Conservation (phyloP, 2,329 filamentous ascomycete species). For the Aureobasidium sp. region DNA sequence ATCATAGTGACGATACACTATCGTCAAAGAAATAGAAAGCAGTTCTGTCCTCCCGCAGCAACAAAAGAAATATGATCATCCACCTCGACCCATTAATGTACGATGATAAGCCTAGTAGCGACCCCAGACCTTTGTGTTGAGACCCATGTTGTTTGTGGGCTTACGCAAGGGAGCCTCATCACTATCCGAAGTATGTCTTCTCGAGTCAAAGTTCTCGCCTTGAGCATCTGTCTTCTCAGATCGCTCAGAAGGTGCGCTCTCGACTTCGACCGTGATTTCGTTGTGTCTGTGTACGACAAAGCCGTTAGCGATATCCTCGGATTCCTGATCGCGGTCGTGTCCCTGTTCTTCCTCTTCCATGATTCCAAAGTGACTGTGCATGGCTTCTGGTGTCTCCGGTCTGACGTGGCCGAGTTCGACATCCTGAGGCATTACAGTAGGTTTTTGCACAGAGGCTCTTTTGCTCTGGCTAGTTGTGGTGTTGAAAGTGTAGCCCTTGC, state of each 20-base stretch:
- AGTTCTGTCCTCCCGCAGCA: neutral
- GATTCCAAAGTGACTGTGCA: neutral
- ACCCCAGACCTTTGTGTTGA: conserved; percentile 9
- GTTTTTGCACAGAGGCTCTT: neutral
- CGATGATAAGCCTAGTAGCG: neutral
- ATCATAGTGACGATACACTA: neutral
- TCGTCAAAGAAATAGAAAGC: neutral
- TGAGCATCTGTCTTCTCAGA: neutral
- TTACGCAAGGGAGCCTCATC: neutral
- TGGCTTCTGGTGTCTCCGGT: neutral
- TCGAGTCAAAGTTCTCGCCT: neutral
- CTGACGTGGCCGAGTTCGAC: conserved; percentile 4
- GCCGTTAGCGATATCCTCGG: neutral
- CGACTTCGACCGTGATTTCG: conserved; percentile 1
- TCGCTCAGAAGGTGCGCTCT: neutral
- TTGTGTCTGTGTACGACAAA: conserved; percentile 9
- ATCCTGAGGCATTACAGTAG: neutral
- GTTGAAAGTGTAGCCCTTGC: neutral
- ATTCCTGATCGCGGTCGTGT: neutral
- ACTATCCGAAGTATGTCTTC: conserved; percentile 1
- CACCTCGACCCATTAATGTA: too few species aligned
- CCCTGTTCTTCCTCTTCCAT: neutral
- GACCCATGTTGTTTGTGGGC: neutral
- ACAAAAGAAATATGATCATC: neutral
- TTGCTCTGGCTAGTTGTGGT: neutral